These are phyloP conservation scores for Camellia oleifera DNA, from an alignment of 179 eudicot genomes.

Conservation along the genomic window DNA sequence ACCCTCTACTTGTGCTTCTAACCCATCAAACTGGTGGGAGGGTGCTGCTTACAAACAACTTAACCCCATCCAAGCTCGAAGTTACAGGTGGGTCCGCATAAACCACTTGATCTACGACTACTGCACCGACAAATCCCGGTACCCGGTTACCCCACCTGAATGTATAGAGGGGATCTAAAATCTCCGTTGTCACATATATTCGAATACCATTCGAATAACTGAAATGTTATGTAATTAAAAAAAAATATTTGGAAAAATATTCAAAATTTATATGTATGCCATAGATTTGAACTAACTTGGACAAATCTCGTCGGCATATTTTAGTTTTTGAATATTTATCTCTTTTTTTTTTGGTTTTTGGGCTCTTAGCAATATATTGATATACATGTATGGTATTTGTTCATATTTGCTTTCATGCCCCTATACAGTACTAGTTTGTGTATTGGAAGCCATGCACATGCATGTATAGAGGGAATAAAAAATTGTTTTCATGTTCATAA, in stretches of 20 bases:
- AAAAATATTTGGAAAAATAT: too few relatives aligned
- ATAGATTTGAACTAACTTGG: too few relatives aligned
- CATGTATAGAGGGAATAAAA: conserved; percentile 3
- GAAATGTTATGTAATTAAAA: too few relatives aligned
- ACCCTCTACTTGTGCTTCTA: conserved; percentile 34
- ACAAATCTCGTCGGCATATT: too few relatives aligned
- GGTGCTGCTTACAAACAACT: conserved; percentile 39
- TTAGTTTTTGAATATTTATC: too few relatives aligned
- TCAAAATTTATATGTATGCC: too few relatives aligned
- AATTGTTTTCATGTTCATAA: neutral
- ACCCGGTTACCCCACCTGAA: conserved; percentile 47
- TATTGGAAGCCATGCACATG: neutral
- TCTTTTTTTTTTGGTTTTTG: too few relatives aligned
- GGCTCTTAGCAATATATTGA: too few relatives aligned
- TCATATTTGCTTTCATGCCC: neutral
- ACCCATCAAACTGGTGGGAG: conserved; percentile 55
- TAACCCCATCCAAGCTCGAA: conserved; percentile 30
- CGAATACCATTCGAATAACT: too few relatives aligned
- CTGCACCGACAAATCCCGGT: conserved; percentile 53
- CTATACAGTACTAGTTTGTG: neutral
- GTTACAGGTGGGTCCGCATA: conserved; percentile 52
- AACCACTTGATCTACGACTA: conserved; percentile 64
- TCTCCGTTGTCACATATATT: neutral
- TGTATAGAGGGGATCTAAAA: conserved; percentile 34
- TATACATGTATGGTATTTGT: neutral